A percentile compares a stretch with the other conserved stretches of the same genome.
These are phyloP conservation scores for Xylaria sp. DNA, from an alignment of 2,329 filamentous ascomycete species.

Conservation along the genomic window DNA sequence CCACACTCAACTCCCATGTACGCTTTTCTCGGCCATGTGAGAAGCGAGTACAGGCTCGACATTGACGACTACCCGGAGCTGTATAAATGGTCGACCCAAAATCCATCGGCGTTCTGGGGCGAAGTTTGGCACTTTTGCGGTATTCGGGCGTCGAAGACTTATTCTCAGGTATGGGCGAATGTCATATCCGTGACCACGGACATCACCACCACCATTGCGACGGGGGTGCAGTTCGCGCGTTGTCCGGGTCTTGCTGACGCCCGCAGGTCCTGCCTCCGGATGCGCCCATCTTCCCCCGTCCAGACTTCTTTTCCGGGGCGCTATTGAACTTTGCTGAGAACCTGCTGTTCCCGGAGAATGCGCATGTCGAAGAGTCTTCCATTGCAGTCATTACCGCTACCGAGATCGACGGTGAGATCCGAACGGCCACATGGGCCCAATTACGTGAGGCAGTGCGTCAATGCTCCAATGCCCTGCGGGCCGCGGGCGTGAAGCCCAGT, in stretches of 20 bases:
- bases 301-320: constrained; percentile 83
- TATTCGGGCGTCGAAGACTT: constrained; percentile 74
- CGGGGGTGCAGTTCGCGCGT: neutral
- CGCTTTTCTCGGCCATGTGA: constrained; percentile 76
- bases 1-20: constrained; percentile 77
- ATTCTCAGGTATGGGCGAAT: constrained; percentile 62
- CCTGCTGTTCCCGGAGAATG: constrained; percentile 79
- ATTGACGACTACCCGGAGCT: constrained; percentile 78
- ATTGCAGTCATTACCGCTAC: constrained; percentile 84
- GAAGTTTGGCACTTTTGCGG: constrained; percentile 87
- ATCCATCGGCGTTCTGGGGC: constrained; percentile 83
- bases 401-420: constrained; percentile 72
- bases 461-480: constrained; percentile 77
- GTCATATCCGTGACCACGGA: neutral
- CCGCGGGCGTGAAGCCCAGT: constrained; percentile 67
- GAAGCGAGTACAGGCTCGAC: constrained; percentile 71
- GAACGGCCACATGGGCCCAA: constrained; percentile 76
- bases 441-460: constrained; percentile 80
- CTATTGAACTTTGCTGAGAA: constrained; percentile 96
- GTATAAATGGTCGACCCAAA: constrained; percentile 84
- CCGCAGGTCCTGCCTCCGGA: constrained; percentile 73
- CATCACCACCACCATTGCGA: neutral
- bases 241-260: constrained; percentile 26
- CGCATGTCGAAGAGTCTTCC: constrained; percentile 65
- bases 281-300: constrained; percentile 84